Evolutionary conservation across 768 basidiomycete species (phyloP).

Genomic region (Strobilomyces echinocephalus): DNA sequence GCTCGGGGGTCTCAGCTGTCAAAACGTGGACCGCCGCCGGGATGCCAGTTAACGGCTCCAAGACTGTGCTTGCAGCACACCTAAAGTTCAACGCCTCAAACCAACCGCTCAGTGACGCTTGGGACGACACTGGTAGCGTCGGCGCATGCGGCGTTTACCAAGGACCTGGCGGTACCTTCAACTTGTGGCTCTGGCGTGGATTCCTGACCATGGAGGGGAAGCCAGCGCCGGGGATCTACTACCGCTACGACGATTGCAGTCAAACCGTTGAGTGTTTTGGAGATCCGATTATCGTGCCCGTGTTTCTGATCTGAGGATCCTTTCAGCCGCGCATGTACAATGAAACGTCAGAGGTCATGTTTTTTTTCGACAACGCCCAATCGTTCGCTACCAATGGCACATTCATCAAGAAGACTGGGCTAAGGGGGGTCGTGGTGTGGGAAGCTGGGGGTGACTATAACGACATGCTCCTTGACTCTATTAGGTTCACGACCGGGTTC

Average conservation of each 20-base stretch:
- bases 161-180: constrained; percentile 49
- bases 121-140: constrained; percentile 44
- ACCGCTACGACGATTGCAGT: constrained; percentile 59
- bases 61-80: constrained; percentile 39
- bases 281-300: background rate
- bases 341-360: constrained; percentile 45
- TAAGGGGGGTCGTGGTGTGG: constrained; percentile 69
- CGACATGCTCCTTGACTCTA: constrained; percentile 43
- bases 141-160: constrained; percentile 51
- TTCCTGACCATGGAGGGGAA: constrained; percentile 38
- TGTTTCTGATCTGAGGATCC: background rate
- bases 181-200: constrained; percentile 57
- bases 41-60: constrained; percentile 48
- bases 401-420: constrained; percentile 47
- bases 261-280: constrained; percentile 51
- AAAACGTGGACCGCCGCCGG: constrained; percentile 70
- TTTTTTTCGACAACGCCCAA: constrained; percentile 59
- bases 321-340: constrained; percentile 66
- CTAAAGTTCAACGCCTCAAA: constrained; percentile 44
- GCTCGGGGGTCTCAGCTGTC: constrained; percentile 70
- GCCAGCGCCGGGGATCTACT: constrained; percentile 43
- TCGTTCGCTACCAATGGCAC: constrained; percentile 60
- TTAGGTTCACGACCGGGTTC: too few relatives aligned
- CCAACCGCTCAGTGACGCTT: constrained; percentile 49
- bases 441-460: constrained; percentile 63